phyloP scores from a whole-genome alignment of 805 yeast species.

The Middelhovenomyces tepae region DNA sequence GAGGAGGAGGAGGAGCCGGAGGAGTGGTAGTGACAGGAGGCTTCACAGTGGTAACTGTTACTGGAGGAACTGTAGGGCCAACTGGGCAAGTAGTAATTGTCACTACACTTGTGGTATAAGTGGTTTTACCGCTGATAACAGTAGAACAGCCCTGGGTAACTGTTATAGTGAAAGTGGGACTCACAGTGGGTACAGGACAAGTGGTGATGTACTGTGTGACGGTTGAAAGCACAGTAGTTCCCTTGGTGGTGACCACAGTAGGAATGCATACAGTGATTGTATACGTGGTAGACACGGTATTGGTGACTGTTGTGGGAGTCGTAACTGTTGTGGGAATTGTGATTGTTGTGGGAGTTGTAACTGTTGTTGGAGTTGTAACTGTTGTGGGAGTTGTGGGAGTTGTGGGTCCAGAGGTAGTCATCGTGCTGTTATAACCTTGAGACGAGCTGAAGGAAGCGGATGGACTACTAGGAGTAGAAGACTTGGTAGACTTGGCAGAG shows the following conservation, averaged over 20 bases:
- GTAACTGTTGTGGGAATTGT: background rate
- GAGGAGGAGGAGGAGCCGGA: background rate
- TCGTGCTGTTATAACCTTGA: background rate
- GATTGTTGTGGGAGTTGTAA: background rate
- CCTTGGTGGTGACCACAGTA: constrained; percentile 1
- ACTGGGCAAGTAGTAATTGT: constrained; percentile 4
- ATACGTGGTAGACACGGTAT: constrained; percentile 1
- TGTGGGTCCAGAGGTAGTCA: background rate
- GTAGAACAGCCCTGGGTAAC: background rate
- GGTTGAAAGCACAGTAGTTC: background rate
- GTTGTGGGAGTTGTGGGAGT: background rate
- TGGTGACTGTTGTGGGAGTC: constrained; percentile 1
- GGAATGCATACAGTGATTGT: constrained; percentile 1
- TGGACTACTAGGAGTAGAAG: background rate
- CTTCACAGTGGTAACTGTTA: constrained; percentile 2
- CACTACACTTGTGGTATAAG: background rate
- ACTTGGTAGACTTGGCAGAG: background rate
- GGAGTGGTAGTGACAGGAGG: constrained; percentile 3
- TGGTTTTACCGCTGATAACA: background rate
- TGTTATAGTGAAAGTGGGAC: background rate
- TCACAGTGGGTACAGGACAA: constrained; percentile 3
- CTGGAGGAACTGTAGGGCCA: constrained; percentile 4
- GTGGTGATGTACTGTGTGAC: background rate
- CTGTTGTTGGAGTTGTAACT: background rate
- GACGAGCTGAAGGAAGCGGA: background rate